These are phyloP conservation scores for Tylopilus sp. DNA, from an alignment of 768 basidiomycete genomes.

Conservation along the genomic window DNA sequence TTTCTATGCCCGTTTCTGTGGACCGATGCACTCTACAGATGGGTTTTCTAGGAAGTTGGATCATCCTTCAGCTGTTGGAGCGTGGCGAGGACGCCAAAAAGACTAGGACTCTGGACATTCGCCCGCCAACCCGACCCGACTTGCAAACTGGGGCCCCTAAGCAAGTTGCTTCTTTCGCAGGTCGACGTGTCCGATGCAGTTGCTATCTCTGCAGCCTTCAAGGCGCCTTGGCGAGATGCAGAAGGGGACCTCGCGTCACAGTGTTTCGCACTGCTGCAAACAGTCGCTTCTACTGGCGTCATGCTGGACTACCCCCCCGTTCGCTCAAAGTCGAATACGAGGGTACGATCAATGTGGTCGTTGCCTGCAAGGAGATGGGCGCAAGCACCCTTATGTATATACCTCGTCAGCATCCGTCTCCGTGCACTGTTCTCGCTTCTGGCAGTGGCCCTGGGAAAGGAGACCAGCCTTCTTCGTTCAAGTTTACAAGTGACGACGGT, in stretches of 20 bases:
- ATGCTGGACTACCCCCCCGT: slow-evolving; percentile 42
- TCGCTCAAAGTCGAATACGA: slow-evolving; percentile 63
- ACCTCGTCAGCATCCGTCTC: slow-evolving; percentile 72
- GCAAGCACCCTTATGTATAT: slow-evolving; percentile 58
- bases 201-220: slow-evolving; percentile 60
- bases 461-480: slow-evolving; percentile 58
- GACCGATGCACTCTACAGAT: slow-evolving; percentile 39
- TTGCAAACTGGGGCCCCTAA: slow-evolving; percentile 49
- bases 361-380: slow-evolving; percentile 52
- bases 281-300: slow-evolving; percentile 75
- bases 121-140: slow-evolving; percentile 55
- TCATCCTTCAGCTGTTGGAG: slow-evolving; percentile 61
- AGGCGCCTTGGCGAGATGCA: slow-evolving; percentile 54
- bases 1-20: too few species aligned
- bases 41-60: slow-evolving; percentile 78
- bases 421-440: slow-evolving; percentile 55
- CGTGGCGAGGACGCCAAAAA: slow-evolving; percentile 66
- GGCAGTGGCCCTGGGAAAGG: slow-evolving; percentile 75
- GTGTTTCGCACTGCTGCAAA: slow-evolving; percentile 77
- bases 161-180: slow-evolving; percentile 53
- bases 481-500: slow-evolving; percentile 61
- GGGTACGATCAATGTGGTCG: slow-evolving; percentile 66
- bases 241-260: slow-evolving; percentile 33
- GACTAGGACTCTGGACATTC: slow-evolving; percentile 68
- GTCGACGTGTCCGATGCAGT: slow-evolving; percentile 54